Conservation (phyloP, 306 rosid genomes). For the Hippophae rhamnoides region DNA sequence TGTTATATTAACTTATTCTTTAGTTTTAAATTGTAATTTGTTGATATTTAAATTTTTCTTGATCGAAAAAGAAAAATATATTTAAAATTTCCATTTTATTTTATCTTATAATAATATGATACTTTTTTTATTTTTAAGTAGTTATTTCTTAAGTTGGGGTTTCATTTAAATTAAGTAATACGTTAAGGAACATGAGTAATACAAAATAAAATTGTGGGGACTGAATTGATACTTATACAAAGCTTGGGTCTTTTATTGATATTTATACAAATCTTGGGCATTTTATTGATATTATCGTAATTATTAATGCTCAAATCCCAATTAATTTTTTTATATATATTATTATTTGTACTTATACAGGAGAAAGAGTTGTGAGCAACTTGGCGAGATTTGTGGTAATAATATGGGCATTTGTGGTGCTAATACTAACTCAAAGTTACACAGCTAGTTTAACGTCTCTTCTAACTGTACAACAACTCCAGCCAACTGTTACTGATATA, state of each 20-base stretch:
- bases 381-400: constrained; percentile 47
- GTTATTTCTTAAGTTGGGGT: not conserved
- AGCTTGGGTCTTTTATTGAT: not conserved
- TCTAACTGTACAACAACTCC: constrained; percentile 43
- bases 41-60: too few species aligned
- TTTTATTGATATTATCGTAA: not conserved
- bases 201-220: too few species aligned
- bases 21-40: too few species aligned
- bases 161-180: too few species aligned
- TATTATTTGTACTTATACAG: constrained; percentile 14
- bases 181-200: not conserved
- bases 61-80: not conserved
- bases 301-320: too few species aligned
- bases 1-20: too few species aligned
- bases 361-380: constrained; percentile 41
- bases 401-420: constrained; percentile 50
- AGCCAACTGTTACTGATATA: constrained; percentile 35
- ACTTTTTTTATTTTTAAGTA: too few species aligned
- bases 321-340: too few species aligned
- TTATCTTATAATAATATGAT: too few species aligned
- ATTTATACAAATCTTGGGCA: constrained; percentile 1
- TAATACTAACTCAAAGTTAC: constrained; percentile 55
- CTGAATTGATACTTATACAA: too few species aligned
- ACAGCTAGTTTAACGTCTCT: constrained; percentile 63
- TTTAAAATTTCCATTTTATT: not conserved